Evolutionary conservation across 768 basidiomycete genomes (phyloP), one percentile per base, ranked within the genome.

Genomic region (Tylopilus cervinicoccineus): DNA sequence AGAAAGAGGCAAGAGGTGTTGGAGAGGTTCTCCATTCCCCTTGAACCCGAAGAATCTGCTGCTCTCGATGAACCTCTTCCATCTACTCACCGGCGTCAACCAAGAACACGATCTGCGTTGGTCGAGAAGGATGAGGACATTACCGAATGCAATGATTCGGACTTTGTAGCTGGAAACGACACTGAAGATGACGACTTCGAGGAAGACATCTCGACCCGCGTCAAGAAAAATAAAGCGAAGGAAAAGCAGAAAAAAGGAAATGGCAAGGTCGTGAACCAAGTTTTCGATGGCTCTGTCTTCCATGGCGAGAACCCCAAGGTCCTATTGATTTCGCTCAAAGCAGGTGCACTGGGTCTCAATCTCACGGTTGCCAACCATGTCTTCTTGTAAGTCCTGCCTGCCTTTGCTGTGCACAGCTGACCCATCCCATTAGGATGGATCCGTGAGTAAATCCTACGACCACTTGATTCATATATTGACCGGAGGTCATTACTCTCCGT

Each of bases 281-380:
- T 23, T 43, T 55, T 61, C 41, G 50, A 63, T 36, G 44, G 50
- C 5, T 60, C 57, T 45, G 46, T 57, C 29, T 62, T 60, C 41
- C 28, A 53, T 20, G 68, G 66, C 11, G 65, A 61, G 24, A 88
- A 84, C 60, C 88, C 92, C 5, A 77, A 74, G 51, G 84, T 94
- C 28, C 84, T 94, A 86, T 72, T 94, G 44, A 84, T 94, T 46
- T 93, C 91, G 6, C 72, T 93, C 57, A 93, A 92, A 69, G 83
- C 80, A 38, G 92, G 92, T 17, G 90, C 92, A 5, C 74, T 94
- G 27, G 92, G 92, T 8, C 68, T 94, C 46, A 93, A 94, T 65
- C 67, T 93, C 54, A 93, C 91, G 20, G 90, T 86, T 17, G 92
- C 91, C 2, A 92, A 92, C 57, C 88, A 93, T 63, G 88, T 89